Base-by-base conservation (phyloP, 2,329 filamentous ascomycete genomes). In the Paecilomyces sp. region DNA sequence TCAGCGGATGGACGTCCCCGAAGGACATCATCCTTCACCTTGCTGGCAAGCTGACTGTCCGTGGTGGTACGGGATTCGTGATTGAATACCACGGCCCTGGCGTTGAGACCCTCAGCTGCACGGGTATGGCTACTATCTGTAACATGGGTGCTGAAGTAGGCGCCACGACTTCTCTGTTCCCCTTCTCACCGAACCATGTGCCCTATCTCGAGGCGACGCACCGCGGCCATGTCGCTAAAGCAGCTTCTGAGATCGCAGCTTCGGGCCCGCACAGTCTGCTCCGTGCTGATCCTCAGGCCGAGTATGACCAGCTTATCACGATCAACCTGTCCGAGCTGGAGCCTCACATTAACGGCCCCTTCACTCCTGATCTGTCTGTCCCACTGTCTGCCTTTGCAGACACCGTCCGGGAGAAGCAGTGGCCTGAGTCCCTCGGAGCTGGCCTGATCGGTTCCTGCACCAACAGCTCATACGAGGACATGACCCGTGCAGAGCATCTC, bases 381-480 rank as follows among this genome's bases (percentile, higher is more conserved):
- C 93, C 94, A 3, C 79, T 99, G 58, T 97, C 92, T 55, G 83
- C 88, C 71, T 99, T 99, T 80, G 91, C 92, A 72, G 84, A 90
- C 60, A 87, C 89, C 1, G 91, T 97, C 24, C 83, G 89, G 76
- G 83, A 88, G 67, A 91, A 97, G 75, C 80, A 89, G 56, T 99
- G 94, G 94, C 94, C 94, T 1, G 85, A 90, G 72, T 91, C 88
- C 63, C 88, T 99, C 62, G 94, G 92, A 12, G 93, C 94, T 28
- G 92, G 92, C 57, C 83, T 99, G 58, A 99, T 99, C 72, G 94
- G 94, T 62, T 96, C 92, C 79, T 99, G 94, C 82, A 99, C 94
- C 56, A 99, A 99, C 83, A 96, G 91, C 75, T 97, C 94, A 1
- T 99, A 97, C 75, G 89, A 97, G 77, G 94, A 99, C 74, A 99